Base-by-base conservation (phyloP, 805 yeast species). In the Wickerhamiella domercqiae region DNA sequence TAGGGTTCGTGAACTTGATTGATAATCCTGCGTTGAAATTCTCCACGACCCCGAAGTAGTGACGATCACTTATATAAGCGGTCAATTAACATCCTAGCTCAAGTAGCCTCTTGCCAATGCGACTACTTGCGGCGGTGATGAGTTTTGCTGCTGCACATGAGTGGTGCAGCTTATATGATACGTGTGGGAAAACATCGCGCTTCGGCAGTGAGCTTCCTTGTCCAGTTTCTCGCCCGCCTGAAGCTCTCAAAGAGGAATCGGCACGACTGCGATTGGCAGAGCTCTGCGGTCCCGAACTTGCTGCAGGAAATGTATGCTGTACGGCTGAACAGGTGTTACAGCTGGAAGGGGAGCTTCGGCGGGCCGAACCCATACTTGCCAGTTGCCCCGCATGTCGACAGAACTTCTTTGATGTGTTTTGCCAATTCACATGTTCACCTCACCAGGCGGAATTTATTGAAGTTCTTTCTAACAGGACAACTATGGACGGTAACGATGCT, bases 331-430 rank as follows among this genome's bases (percentile, higher is more conserved):
- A 86, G 51, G 49, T 60, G 19, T 45, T 53, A 0, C 62, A 63
- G 29, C 60, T 87, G 35, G 68, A 68, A 46, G 60, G 64, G 26
- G 76, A 75, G 48, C 55, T 79, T 39, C 70, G 74, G 59, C 79
- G 76, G 47, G 93, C 81, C 17, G 93, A 78, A 45, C 73, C 81
- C 1, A 55, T 82, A 40, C 77, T 86, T 35, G 77, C 93, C 3
- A 78, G 94, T 2, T 79, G 98, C 56, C 96, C 96, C 2, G 97
- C 98, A 0, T 87, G 98, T 55, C 64, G 70, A 40, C 74, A 73
- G 56, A 87, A 87, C 62, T 87, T 87, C 56, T 72, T 72, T 50
- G 79, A 78, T 49, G 64, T 86, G 47, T 83, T 83, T 52, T 90
- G 68, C 60, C 73, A 75, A 29, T 84, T 90, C 57, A 78, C 95